Conservation (phyloP, 371 early-diverging fungal genomes). For the Mortierella polycephala region DNA sequence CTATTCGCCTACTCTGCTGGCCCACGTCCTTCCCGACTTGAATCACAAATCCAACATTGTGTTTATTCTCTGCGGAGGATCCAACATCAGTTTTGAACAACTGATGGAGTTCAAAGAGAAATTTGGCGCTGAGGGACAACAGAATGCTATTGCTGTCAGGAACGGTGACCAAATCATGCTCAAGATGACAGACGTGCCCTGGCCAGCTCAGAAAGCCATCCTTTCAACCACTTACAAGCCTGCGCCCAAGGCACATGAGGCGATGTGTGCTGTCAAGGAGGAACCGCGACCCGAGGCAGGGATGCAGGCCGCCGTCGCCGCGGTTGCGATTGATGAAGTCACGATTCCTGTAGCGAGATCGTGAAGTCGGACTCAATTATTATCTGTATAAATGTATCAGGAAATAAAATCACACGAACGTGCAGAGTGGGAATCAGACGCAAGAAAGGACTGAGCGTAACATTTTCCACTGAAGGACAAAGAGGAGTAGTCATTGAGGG, state of each 20-base stretch:
- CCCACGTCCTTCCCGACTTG: conserved; percentile 65
- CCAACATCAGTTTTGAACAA: conserved; percentile 62
- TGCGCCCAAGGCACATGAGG: conserved; percentile 1
- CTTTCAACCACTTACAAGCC: conserved; percentile 23
- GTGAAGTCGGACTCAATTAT: no score
- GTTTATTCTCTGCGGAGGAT: conserved; percentile 70
- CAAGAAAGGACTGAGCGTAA: no score
- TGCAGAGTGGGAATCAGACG: no score
- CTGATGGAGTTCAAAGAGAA: conserved; percentile 62
- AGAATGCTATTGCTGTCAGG: conserved; percentile 66
- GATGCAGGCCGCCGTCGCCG: no score
- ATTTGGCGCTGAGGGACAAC: conserved; percentile 52
- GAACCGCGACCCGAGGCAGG: no score
- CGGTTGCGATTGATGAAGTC: no score
- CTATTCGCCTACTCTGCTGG: conserved; percentile 64
- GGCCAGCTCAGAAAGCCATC: conserved; percentile 22
- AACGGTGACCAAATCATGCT: conserved; percentile 68
- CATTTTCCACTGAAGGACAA: no score
- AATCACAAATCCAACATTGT: conserved; percentile 62
- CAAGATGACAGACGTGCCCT: conserved; percentile 58
- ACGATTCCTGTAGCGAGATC: no score
- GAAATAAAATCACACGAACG: no score
- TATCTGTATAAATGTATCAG: no score
- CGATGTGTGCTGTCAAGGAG: no score
- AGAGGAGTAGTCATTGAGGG: no score